These are phyloP conservation scores for Pseudogymnoascus sp. DNA, from an alignment of 2,329 filamentous ascomycete species.

Conservation along the genomic window DNA sequence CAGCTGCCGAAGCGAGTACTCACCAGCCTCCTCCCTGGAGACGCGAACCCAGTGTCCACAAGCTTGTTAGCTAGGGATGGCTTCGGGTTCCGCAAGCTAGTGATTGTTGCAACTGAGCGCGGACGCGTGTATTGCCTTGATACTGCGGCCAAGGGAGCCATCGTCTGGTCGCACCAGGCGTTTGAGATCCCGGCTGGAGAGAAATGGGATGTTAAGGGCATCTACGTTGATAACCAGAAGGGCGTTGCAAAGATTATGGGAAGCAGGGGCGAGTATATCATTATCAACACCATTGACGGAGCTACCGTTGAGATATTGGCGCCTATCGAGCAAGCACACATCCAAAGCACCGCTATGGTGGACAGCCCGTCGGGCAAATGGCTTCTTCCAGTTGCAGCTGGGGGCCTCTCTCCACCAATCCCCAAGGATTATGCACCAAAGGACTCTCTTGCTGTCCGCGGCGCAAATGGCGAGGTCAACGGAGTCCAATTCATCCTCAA, in stretches of 20 bases:
- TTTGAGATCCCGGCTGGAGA: constrained; percentile 46
- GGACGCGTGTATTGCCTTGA: constrained; percentile 77
- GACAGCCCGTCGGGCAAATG: constrained; percentile 43
- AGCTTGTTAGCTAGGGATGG: constrained; percentile 53
- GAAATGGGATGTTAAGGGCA: constrained; percentile 58
- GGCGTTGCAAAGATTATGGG: constrained; percentile 32
- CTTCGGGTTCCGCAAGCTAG: constrained; percentile 84
- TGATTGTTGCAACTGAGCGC: constrained; percentile 69
- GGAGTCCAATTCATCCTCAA: constrained; percentile 44
- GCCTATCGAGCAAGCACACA: constrained; percentile 31
- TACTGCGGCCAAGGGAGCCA: constrained; percentile 60
- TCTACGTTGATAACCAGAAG: constrained; percentile 50
- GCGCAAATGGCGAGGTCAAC: constrained; percentile 40
- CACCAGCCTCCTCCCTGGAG: constrained; percentile 48
- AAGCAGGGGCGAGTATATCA: constrained; percentile 51
- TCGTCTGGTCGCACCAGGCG: constrained; percentile 67
- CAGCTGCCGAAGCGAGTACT: constrained; percentile 61
- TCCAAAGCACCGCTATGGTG: constrained; percentile 43
- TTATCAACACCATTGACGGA: constrained; percentile 46
- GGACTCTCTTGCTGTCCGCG: constrained; percentile 46
- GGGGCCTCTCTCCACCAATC: constrained; percentile 41
- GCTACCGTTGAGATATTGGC: constrained; percentile 36
- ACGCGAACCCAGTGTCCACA: constrained; percentile 36
- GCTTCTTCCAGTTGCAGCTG: constrained; percentile 43
- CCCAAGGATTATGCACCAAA: constrained; percentile 39